Evolutionary conservation across 108 stramenopile genomes (phyloP).

Genomic region (Cylindrotheca closterium): DNA sequence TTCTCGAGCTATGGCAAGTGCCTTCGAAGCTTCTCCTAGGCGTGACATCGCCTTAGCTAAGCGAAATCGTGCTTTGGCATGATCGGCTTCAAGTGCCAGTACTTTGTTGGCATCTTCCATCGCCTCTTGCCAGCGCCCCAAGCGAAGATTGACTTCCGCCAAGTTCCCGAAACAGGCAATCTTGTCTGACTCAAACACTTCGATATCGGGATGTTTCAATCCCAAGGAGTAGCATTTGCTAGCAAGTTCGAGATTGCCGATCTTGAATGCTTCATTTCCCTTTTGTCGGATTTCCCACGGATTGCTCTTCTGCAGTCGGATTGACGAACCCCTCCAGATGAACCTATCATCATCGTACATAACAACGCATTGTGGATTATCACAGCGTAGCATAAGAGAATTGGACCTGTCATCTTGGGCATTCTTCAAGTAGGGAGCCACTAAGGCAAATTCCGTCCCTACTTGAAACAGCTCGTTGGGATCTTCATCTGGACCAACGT

Average conservation of each 20-base stretch:
- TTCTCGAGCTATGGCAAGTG: not conserved
- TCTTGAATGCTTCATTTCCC: conserved; percentile 16
- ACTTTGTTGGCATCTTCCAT: conserved; percentile 2
- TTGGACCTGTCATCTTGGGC: conserved; percentile 4
- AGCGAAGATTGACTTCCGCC: conserved; percentile 7
- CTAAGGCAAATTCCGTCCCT: conserved; percentile 21
- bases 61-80: conserved; percentile 21
- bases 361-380: conserved; percentile 27
- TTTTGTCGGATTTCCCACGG: not conserved
- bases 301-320: no score
- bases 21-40: conserved; percentile 5
- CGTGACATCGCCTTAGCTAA: conserved; percentile 19
- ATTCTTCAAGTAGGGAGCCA: conserved; percentile 30
- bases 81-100: conserved; percentile 8
- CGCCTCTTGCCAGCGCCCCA: conserved; percentile 11
- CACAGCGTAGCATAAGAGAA: conserved; percentile 19
- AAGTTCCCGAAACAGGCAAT: conserved; percentile 13
- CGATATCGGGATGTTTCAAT: not conserved
- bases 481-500: conserved; percentile 2
- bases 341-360: not conserved
- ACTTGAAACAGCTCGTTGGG: conserved; percentile 7
- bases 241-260: not conserved
- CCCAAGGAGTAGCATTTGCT: not conserved
- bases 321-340: conserved; percentile 1
- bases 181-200: conserved; percentile 1